Conservation (phyloP, 352 stramenopile genomes). For the Phytophthora constricta region DNA sequence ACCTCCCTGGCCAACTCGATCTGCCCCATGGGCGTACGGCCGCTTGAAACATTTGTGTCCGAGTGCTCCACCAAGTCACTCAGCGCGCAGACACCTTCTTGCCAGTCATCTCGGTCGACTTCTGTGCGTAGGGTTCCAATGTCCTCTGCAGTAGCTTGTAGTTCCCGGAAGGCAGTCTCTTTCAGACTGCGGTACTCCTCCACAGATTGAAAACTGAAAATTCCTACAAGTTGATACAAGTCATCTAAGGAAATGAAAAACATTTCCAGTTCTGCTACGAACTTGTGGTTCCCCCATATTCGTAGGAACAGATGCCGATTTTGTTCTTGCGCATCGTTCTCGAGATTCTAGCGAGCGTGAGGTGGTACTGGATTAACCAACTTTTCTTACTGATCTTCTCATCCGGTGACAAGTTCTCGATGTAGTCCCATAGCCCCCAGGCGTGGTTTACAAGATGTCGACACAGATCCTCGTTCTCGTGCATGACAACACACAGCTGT, state of each 20-base stretch:
- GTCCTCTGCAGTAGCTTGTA: neutral
- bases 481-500: constrained; percentile 27
- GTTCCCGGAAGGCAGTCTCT: constrained; percentile 6
- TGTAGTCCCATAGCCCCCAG: constrained; percentile 30
- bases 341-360: constrained; percentile 26
- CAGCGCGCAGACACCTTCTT: neutral
- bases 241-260: constrained; percentile 20
- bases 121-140: neutral
- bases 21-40: constrained; percentile 1
- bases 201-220: constrained; percentile 18
- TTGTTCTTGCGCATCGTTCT: constrained; percentile 7
- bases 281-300: constrained; percentile 16
- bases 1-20: constrained; percentile 10
- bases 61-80: neutral
- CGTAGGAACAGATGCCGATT: constrained; percentile 11
- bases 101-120: neutral
- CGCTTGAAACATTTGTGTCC: neutral
- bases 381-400: constrained; percentile 27
- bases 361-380: constrained; percentile 28
- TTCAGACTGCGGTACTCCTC: neutral
- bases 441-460: constrained; percentile 6
- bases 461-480: constrained; percentile 29
- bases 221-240: constrained; percentile 20
- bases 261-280: constrained; percentile 8
- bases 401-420: constrained; percentile 34